A percentile compares a stretch with the other conserved stretches of the same genome.
These are phyloP conservation scores for Populus ilicifolia DNA, from an alignment of 345 rosid species.

Conservation along the genomic window DNA sequence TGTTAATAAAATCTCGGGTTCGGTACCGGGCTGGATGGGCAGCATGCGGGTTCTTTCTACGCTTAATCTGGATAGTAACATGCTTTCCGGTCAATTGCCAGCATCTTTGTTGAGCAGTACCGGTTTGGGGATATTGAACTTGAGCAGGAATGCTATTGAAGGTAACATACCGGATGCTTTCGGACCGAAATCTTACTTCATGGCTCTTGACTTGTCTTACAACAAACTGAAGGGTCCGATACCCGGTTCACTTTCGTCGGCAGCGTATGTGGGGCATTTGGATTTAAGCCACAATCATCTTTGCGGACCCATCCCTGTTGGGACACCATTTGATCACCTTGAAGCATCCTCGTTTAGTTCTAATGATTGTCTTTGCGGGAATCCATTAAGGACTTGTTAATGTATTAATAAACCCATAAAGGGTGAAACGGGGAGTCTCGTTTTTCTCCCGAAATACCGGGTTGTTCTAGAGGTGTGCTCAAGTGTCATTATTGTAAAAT, in stretches of 20 bases:
- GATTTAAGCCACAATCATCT: constrained; percentile 88
- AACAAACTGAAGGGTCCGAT: constrained; percentile 64
- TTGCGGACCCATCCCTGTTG: constrained; percentile 77
- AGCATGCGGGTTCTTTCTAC: constrained; percentile 76
- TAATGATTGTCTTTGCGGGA: constrained; percentile 85
- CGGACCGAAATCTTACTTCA: constrained; percentile 59
- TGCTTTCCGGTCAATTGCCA: constrained; percentile 59
- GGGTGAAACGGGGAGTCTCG: neutral
- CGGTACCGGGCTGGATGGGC: constrained; percentile 60
- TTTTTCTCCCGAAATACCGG: neutral
- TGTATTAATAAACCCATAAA: neutral
- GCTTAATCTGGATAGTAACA: constrained; percentile 62
- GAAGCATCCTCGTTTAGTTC: constrained; percentile 59
- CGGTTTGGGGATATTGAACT: constrained; percentile 62
- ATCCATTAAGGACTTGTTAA: constrained; percentile 67
- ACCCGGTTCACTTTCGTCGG: constrained; percentile 57
- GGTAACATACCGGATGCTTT: constrained; percentile 81
- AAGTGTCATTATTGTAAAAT: neutral
- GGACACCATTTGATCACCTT: constrained; percentile 72
- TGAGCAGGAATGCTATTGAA: constrained; percentile 71
- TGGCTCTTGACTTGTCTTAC: constrained; percentile 72
- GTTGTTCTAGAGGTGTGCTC: neutral
- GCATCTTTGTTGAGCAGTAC: constrained; percentile 41
- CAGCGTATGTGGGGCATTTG: constrained; percentile 64
- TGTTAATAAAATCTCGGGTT: constrained; percentile 58